Evolutionary conservation across 2,329 filamentous ascomycete species (phyloP).

Genomic region (Trichothecium roseum): DNA sequence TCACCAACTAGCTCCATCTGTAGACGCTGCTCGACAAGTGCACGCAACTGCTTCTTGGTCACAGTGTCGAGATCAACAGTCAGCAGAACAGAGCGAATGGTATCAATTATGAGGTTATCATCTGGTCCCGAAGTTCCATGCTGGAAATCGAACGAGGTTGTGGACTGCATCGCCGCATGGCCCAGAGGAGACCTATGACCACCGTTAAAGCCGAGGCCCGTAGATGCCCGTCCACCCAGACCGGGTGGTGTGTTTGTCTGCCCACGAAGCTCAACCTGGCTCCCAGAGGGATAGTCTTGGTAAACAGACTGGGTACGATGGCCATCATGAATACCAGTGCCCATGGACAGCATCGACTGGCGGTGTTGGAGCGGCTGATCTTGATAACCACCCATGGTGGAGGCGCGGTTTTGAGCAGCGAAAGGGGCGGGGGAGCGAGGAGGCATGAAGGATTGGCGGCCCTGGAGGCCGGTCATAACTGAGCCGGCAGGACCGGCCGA

Average conservation of each 20-base stretch:
- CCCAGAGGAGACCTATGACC: constrained; percentile 36
- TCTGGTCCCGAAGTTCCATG: constrained; percentile 56
- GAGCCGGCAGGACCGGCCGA: constrained; percentile 85
- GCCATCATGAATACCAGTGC: constrained; percentile 32
- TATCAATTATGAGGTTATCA: constrained; percentile 71
- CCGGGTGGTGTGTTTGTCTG: constrained; percentile 35
- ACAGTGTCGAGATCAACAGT: constrained; percentile 95
- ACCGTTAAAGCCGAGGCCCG: constrained; percentile 35
- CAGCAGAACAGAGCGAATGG: constrained; percentile 69
- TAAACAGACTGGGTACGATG: constrained; percentile 46
- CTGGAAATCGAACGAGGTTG: constrained; percentile 50
- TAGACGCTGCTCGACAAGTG: constrained; percentile 83
- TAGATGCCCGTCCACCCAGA: constrained; percentile 28
- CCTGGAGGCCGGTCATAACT: constrained; percentile 73
- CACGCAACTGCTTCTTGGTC: constrained; percentile 93
- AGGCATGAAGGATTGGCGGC: constrained; percentile 66
- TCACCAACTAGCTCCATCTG: constrained; percentile 84
- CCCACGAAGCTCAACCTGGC: constrained; percentile 48
- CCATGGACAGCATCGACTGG: constrained; percentile 63
- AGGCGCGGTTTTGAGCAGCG: constrained; percentile 36
- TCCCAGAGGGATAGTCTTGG: constrained; percentile 43
- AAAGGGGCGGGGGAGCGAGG: constrained; percentile 72
- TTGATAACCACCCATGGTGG: constrained; percentile 34
- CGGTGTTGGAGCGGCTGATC: constrained; percentile 45
- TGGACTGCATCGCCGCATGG: constrained; percentile 36